A percentile compares a stretch with the other conserved stretches of the same genome.
These are phyloP conservation scores for Scedosporium aurantiacum DNA, from an alignment of 2,329 filamentous ascomycete species.

Conservation along the genomic window DNA sequence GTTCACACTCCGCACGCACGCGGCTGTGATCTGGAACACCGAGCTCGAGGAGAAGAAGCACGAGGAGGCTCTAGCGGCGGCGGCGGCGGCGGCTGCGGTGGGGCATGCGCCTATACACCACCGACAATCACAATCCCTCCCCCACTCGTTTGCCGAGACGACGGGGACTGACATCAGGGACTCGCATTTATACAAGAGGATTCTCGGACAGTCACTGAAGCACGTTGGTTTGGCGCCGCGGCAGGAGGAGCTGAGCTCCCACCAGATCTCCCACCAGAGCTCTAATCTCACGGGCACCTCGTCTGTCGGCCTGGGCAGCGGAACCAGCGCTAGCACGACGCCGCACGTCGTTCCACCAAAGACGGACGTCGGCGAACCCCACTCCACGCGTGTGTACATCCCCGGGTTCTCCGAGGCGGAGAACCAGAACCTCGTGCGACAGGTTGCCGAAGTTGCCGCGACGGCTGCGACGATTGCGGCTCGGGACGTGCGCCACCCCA, in stretches of 20 bases:
- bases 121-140: slow-evolving; percentile 17
- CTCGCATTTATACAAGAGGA: slow-evolving; percentile 82
- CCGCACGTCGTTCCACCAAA: slow-evolving; percentile 73
- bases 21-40: slow-evolving; percentile 90
- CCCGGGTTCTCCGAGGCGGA: slow-evolving; percentile 71
- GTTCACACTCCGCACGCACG: slow-evolving; percentile 92
- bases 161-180: slow-evolving; percentile 65
- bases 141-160: slow-evolving; percentile 29
- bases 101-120: slow-evolving; percentile 13
- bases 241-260: slow-evolving; percentile 28
- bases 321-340: slow-evolving; percentile 28
- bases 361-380: slow-evolving; percentile 29
- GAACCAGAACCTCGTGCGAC: slow-evolving; percentile 68
- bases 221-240: slow-evolving; percentile 60
- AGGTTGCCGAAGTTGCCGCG: slow-evolving; percentile 88
- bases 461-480: slow-evolving; percentile 82
- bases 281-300: slow-evolving; percentile 23
- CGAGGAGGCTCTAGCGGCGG: slow-evolving; percentile 31
- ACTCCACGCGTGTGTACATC: slow-evolving; percentile 37
- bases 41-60: slow-evolving; percentile 69
- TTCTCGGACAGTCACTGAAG: slow-evolving; percentile 79
- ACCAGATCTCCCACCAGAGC: slow-evolving; percentile 19
- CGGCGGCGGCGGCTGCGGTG: slow-evolving; percentile 17
- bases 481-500: slow-evolving; percentile 46
- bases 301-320: slow-evolving; percentile 24